Evolutionary conservation across 257 asterid genomes (phyloP).

Genomic region (Capsicum rhomboideum): DNA sequence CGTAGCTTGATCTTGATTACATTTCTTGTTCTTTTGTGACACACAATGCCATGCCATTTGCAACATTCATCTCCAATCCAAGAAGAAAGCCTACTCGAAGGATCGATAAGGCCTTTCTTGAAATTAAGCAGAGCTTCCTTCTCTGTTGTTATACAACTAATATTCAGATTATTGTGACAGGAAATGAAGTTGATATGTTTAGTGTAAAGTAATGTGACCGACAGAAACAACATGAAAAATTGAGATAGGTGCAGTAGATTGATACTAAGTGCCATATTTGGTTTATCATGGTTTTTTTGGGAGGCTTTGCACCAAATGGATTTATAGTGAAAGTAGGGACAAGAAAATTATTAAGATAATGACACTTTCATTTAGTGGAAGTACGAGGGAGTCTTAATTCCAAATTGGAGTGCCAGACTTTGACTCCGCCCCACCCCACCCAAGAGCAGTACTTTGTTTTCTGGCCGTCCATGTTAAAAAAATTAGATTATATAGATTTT

Average conservation of each 20-base stretch:
- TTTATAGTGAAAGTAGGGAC: background rate
- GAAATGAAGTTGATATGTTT: background rate
- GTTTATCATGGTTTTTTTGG: background rate
- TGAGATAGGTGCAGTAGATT: background rate
- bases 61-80: conserved; percentile 28
- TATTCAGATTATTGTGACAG: background rate
- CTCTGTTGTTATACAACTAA: conserved; percentile 4
- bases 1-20: background rate
- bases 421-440: background rate
- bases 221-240: background rate
- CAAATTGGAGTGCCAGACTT: background rate
- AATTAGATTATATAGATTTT: too few relatives aligned
- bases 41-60: conserved; percentile 18
- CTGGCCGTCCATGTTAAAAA: too few relatives aligned
- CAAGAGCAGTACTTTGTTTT: too few relatives aligned
- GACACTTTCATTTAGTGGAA: background rate
- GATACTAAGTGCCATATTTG: background rate
- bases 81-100: conserved; percentile 6
- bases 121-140: conserved; percentile 10
- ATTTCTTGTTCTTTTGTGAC: conserved; percentile 10
- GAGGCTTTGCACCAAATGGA: background rate
- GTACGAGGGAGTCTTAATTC: background rate
- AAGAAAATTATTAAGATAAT: background rate
- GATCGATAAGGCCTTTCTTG: conserved; percentile 7
- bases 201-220: background rate